Conservation (phyloP, 768 basidiomycete species). For the Clathrus columnatus region DNA sequence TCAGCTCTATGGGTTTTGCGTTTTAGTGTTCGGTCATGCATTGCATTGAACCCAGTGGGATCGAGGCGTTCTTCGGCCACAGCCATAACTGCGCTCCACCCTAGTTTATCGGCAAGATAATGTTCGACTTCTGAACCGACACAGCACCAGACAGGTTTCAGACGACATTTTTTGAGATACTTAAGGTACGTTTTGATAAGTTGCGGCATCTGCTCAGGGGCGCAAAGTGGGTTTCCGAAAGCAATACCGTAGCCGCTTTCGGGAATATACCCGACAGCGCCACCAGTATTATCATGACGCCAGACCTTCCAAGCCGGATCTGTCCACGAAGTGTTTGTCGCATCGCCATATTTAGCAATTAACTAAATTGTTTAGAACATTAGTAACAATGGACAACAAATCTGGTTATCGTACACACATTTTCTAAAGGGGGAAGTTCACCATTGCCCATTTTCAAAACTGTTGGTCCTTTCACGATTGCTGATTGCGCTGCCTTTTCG, state of each 20-base stretch:
- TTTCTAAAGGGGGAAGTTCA: constrained; percentile 24
- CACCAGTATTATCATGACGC: constrained; percentile 45
- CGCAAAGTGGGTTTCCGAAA: constrained; percentile 54
- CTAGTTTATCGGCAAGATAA: constrained; percentile 37
- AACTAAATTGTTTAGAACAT: constrained; percentile 17
- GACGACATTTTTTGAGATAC: constrained; percentile 30
- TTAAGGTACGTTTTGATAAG: constrained; percentile 41
- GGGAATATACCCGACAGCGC: constrained; percentile 54
- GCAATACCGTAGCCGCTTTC: constrained; percentile 45
- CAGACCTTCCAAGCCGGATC: constrained; percentile 43
- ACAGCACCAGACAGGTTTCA: constrained; percentile 54
- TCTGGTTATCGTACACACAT: too few species aligned
- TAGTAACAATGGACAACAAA: background rate
- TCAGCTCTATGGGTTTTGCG: constrained; percentile 54
- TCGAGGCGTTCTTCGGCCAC: constrained; percentile 53
- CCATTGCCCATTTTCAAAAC: constrained; percentile 15
- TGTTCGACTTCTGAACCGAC: constrained; percentile 44
- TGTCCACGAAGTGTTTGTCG: constrained; percentile 63
- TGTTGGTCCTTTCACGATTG: constrained; percentile 24
- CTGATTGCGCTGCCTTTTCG: constrained; percentile 16
- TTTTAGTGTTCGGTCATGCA: constrained; percentile 48
- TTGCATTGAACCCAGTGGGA: constrained; percentile 39
- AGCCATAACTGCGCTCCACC: constrained; percentile 53
- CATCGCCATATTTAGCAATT: constrained; percentile 58
- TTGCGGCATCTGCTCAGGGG: constrained; percentile 25